phyloP scores from a whole-genome alignment of 2,329 filamentous ascomycete genomes.

The Claviceps sorghi region DNA sequence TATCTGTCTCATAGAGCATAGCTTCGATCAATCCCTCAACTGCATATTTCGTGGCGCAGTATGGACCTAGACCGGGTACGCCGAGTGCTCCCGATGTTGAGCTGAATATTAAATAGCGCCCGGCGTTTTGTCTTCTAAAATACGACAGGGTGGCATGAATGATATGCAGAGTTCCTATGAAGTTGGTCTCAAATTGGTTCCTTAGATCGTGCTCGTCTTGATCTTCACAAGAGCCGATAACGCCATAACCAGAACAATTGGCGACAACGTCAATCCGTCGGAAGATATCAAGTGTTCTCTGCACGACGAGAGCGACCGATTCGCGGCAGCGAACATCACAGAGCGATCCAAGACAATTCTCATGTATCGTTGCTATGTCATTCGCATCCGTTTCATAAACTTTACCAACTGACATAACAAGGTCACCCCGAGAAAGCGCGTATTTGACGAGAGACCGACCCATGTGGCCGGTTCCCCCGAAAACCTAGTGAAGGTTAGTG shows the following conservation, averaged over 20 bases:
- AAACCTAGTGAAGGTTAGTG: conserved; percentile 42
- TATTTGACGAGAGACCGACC: conserved; percentile 77
- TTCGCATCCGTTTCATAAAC: conserved; percentile 60
- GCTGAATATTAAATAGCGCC: conserved; percentile 88
- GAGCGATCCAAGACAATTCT: conserved; percentile 63
- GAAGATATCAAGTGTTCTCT: conserved; percentile 57
- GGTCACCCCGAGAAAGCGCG: conserved; percentile 65
- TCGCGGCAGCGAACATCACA: conserved; percentile 79
- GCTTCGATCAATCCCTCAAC: conserved; percentile 92
- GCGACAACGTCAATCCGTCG: conserved; percentile 76
- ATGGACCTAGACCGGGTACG: conserved; percentile 81
- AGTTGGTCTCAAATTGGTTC: conserved; percentile 96
- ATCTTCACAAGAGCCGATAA: conserved; percentile 91
- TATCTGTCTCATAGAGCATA: conserved; percentile 88
- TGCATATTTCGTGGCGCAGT: conserved; percentile 94
- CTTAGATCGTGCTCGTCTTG: conserved; percentile 90
- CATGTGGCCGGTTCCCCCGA: conserved; percentile 95
- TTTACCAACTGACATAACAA: conserved; percentile 74
- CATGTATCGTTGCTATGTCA: conserved; percentile 57
- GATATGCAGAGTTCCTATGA: conserved; percentile 89
- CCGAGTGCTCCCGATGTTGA: conserved; percentile 85
- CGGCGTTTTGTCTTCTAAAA: conserved; percentile 60
- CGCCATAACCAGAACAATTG: conserved; percentile 89
- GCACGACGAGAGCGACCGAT: conserved; percentile 59
- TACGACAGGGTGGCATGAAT: conserved; percentile 79